Conservation (phyloP, 495 filamentous ascomycete genomes). For the Lasiosphaeria hispida region DNA sequence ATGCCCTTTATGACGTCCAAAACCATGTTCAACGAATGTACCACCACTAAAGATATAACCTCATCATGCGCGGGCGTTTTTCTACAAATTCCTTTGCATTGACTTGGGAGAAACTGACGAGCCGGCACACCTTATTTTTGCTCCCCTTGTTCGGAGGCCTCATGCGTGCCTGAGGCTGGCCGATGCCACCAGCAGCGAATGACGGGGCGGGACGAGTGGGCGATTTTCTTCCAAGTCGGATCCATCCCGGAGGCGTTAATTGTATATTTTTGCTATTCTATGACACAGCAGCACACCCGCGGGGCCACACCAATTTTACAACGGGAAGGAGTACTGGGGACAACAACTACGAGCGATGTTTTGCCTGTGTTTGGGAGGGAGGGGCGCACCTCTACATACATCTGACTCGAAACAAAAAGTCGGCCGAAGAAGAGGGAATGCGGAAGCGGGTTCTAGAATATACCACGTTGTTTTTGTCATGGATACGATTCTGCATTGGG, state of each 20-base stretch:
- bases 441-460: neutral
- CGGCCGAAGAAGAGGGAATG: neutral
- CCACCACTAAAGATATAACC: conserved; percentile 16
- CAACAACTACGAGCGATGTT: neutral
- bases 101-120: neutral
- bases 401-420: neutral
- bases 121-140: neutral
- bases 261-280: conserved; percentile 6
- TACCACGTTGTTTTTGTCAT: conserved; percentile 4
- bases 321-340: neutral
- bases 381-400: neutral
- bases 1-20: conserved; percentile 23
- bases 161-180: neutral
- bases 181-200: neutral
- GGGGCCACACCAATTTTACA: neutral
- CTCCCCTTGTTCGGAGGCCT: neutral
- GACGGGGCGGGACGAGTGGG: neutral
- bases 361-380: neutral
- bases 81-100: neutral
- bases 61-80: conserved; percentile 17
- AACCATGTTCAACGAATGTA: conserved; percentile 25
- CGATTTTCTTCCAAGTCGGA: neutral
- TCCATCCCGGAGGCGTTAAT: conserved; percentile 12
- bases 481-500: conserved; percentile 5
- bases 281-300: neutral